A percentile compares a stretch with the other conserved stretches of the same genome.
phyloP scores from a whole-genome alignment of 2,329 filamentous ascomycete species.

The Emergomyces africanus region DNA sequence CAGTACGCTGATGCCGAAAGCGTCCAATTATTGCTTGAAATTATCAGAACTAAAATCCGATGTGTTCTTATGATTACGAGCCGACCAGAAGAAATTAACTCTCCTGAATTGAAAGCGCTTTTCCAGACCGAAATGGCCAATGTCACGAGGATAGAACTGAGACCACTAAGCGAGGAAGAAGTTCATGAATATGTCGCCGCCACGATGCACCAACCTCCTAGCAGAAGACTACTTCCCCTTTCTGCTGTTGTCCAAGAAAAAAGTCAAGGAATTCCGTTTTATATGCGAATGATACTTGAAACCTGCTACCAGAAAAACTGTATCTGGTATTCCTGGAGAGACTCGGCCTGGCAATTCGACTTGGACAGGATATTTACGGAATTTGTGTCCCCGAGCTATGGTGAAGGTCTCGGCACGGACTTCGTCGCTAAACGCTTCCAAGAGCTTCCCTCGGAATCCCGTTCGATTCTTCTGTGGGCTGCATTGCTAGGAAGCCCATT shows the following conservation, averaged over 20 bases:
- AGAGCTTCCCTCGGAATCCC: conserved; percentile 61
- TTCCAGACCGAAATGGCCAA: conserved; percentile 39
- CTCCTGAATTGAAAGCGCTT: conserved; percentile 28
- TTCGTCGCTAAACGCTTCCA: conserved; percentile 69
- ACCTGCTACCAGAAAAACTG: conserved; percentile 76
- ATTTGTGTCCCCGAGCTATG: conserved; percentile 66
- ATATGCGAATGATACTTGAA: conserved; percentile 80
- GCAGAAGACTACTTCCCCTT: conserved; percentile 61
- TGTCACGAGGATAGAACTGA: conserved; percentile 58
- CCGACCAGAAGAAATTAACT: conserved; percentile 51
- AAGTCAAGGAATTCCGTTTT: conserved; percentile 79
- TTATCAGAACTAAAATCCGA: conserved; percentile 64
- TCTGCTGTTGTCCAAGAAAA: conserved; percentile 81
- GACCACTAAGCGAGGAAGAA: conserved; percentile 63
- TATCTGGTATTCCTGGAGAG: conserved; percentile 81
- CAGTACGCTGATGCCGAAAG: conserved; percentile 86
- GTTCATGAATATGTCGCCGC: conserved; percentile 70
- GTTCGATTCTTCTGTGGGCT: conserved; percentile 74
- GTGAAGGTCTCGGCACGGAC: conserved; percentile 65
- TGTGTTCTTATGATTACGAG: conserved; percentile 73
- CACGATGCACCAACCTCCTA: conserved; percentile 59
- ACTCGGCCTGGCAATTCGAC: conserved; percentile 72
- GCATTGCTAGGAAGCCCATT: conserved; percentile 71
- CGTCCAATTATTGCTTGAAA: conserved; percentile 67
- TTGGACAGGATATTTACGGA: conserved; percentile 76